Evolutionary conservation across 768 basidiomycete species (phyloP), one percentile per base, ranked within the genome.

Genomic region (Termitomyces sp.): DNA sequence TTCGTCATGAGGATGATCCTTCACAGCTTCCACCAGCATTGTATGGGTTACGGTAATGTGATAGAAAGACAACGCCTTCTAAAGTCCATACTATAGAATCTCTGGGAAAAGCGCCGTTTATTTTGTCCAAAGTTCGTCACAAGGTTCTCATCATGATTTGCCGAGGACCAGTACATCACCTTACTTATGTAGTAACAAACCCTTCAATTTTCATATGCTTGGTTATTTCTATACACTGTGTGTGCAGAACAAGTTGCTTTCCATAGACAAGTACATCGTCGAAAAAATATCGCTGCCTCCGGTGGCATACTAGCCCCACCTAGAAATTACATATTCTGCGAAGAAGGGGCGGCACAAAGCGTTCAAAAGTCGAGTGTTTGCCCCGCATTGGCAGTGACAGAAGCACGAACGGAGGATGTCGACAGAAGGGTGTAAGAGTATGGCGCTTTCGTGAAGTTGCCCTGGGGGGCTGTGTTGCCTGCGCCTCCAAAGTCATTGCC

Each of bases 401-500:
- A 61, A 17, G 65, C 46, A 42, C 65, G 55, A 56, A 73, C 68
- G 27, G 58, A 59, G 27, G 66, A 50, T 25, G 68, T 61, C 12
- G 68, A 57, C 46, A 69, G 48, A 48, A 76, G 65, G 41, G 59
- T 61, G 63, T 72, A 72, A 34, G 65, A 59, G 63, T 76, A 74
- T 9, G 74, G 71, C 11, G 73, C 60, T n/a, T 55, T 40, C 34
- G 69, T 70, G 62, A 75, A 73, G 17, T 62, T 64, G 28, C 72
- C 73, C 40, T 50, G 52, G 17, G 65, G 71, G 3, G 69, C 73
- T 14, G 69, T 67, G 67, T 71, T 69, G 17, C 54, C 47, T 19
- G 64, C 71, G 32, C 66, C 70, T 49, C 71, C 72, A 32, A 70
- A 70, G 63, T 73, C 70, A 52, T 74, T 73, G 14, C 73, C 75